A percentile compares a stretch with the other conserved stretches of the same genome.
phyloP scores from a whole-genome alignment of 129 eudicot species.

The Solidago caesia region DNA sequence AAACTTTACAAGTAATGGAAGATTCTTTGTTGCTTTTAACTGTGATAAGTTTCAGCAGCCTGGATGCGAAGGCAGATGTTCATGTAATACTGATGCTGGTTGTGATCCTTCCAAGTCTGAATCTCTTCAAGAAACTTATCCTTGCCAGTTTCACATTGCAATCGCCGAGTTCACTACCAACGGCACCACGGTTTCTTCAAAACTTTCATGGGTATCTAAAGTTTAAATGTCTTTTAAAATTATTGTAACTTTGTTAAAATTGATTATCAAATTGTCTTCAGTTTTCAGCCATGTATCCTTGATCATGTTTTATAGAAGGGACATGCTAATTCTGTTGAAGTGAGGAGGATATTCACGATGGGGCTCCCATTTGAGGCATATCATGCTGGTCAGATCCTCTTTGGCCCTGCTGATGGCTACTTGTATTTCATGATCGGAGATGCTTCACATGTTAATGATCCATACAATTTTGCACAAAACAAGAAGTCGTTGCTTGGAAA shows the following conservation, averaged over 20 bases:
- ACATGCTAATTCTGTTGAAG: conserved; percentile 60
- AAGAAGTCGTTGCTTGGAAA: conserved; percentile 87
- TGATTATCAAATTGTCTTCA: not conserved
- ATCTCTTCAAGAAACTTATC: conserved; percentile 31
- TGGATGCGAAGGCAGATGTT: conserved; percentile 57
- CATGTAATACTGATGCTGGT: conserved; percentile 45
- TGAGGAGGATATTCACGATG: conserved; percentile 80
- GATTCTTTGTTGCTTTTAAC: conserved; percentile 45
- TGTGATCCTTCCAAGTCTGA: conserved; percentile 45
- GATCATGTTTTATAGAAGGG: conserved; percentile 41
- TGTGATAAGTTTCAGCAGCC: conserved; percentile 48
- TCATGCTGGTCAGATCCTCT: conserved; percentile 81
- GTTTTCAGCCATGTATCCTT: not conserved
- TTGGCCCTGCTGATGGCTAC: conserved; percentile 74
- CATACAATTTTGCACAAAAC: conserved; percentile 79
- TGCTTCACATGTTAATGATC: conserved; percentile 61
- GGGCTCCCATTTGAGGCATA: conserved; percentile 73
- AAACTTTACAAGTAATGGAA: conserved; percentile 38
- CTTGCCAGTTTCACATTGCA: conserved; percentile 49
- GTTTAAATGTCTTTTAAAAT: not conserved
- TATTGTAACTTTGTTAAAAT: not conserved
- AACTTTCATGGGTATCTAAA: conserved; percentile 37
- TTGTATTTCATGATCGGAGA: conserved; percentile 83
- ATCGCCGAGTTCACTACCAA: conserved; percentile 45
- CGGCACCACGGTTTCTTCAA: conserved; percentile 31